Evolutionary conservation across 139 green algal species (phyloP).

Genomic region (Raphidocelis subcapitata): DNA sequence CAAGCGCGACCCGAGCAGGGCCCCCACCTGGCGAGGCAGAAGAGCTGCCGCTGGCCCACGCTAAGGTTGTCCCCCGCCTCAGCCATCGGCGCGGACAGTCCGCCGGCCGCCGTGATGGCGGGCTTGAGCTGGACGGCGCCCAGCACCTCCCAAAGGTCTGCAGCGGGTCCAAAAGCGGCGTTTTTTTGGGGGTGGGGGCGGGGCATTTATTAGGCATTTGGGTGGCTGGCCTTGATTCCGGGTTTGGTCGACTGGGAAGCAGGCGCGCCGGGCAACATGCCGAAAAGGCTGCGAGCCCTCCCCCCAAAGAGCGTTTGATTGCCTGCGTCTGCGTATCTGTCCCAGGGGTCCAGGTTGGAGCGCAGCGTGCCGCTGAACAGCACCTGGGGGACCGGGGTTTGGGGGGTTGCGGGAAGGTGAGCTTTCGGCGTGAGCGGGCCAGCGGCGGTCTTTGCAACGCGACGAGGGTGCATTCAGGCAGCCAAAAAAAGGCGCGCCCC

Average conservation of each 20-base stretch:
- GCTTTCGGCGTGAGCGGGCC: too few relatives aligned
- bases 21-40: conserved; percentile 80
- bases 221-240: neutral
- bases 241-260: too few relatives aligned
- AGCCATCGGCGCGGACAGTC: conserved; percentile 50
- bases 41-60: conserved; percentile 71
- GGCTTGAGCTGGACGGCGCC: conserved; percentile 54
- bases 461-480: too few relatives aligned
- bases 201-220: too few relatives aligned
- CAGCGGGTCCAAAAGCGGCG: conserved; percentile 27
- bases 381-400: conserved; percentile 59
- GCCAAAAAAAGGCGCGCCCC: too few relatives aligned
- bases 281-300: too few relatives aligned
- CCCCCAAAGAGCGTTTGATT: too few relatives aligned
- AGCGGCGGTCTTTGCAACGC: too few relatives aligned
- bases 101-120: conserved; percentile 41
- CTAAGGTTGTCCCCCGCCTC: conserved; percentile 66
- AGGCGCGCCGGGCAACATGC: too few relatives aligned
- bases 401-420: too few relatives aligned
- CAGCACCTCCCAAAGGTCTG: conserved; percentile 70
- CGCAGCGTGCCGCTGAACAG: conserved; percentile 82
- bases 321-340: conserved; percentile 39
- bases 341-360: conserved; percentile 82
- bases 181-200: too few relatives aligned
- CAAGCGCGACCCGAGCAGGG: too few relatives aligned